Base-by-base conservation (phyloP, 164 flowering plant genomes). In the Brasenia schreberi region DNA sequence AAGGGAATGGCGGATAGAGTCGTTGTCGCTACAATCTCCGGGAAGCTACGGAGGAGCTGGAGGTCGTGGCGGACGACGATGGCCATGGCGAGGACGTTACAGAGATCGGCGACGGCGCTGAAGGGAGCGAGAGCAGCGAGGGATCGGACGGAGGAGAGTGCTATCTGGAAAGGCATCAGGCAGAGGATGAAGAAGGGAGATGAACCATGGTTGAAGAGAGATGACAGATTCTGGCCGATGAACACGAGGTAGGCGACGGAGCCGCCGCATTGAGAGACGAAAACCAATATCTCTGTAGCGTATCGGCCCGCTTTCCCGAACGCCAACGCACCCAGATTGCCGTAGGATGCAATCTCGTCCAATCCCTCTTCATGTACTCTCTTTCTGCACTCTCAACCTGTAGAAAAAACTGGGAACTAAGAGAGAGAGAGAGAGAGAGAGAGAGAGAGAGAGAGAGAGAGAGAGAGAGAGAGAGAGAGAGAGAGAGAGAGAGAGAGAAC, bases 261-360 rank as follows among this genome's bases (percentile, higher is more conserved):
- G 2, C 78, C 78, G 19, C 78, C 75, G 56, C 70, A 72, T 39
- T 75, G 78, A 7, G 78, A 52, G 61, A 75, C 62, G 1, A 75
- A 10, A 18, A 76, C 61, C 23, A 69, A 66, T 42, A 64, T 62
- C 61, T 76, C 79, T 5, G 76, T 72, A 4, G 65, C 17, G 53
- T 61, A 67, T 7, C 76, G 68, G 19, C 76, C 76, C n/a, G 65
- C 4, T 59, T 11, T 56, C 39, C 78, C 78, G 5, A 72, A 75
- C 4, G 78, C 75, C 11, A 66, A 66, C 7, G 11, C 69, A 27
- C 75, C 78, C 53, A 75, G 43, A 39, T 75, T 71, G 33, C 75
- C 78, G 56, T 72, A 75, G 27, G 73, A 72, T 18, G 17, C 43
- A 4, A 67, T 44, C 16, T 65, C 71, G 18, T 7, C 18, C n/a